phyloP scores from a whole-genome alignment of 176 grass and related monocot species.

The Musa troglodytarum region DNA sequence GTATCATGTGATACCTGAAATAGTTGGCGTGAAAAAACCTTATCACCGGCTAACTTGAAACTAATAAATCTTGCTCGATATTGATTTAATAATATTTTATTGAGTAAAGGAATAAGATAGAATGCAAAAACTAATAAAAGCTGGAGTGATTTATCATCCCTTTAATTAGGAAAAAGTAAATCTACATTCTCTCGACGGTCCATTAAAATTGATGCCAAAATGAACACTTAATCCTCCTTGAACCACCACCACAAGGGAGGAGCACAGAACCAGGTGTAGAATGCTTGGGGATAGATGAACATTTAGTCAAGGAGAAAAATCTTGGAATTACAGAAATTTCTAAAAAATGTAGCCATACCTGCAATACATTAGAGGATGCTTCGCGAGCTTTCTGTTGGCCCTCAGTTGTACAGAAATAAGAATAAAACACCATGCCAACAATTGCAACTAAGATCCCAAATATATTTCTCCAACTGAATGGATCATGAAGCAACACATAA shows the following conservation, averaged over 20 bases:
- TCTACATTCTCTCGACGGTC: no score
- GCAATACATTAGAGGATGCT: constrained; percentile 48
- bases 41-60: no score
- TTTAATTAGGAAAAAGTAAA: no score
- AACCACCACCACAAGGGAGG: not conserved
- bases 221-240: not conserved
- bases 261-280: not conserved
- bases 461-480: constrained; percentile 99
- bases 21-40: no score
- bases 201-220: no score
- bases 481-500: constrained; percentile 90
- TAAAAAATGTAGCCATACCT: constrained; percentile 40
- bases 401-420: constrained; percentile 73
- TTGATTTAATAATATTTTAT: no score
- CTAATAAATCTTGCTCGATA: no score
- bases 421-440: constrained; percentile 87
- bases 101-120: not conserved
- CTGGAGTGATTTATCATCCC: not conserved
- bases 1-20: no score
- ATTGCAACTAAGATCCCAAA: constrained; percentile 86
- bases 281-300: not conserved
- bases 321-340: not conserved
- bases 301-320: not conserved
- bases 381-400: constrained; percentile 57
- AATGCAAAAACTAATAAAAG: not conserved